Evolutionary conservation across 257 asterid genomes (phyloP).

Genomic region (Cinchona pubescens): DNA sequence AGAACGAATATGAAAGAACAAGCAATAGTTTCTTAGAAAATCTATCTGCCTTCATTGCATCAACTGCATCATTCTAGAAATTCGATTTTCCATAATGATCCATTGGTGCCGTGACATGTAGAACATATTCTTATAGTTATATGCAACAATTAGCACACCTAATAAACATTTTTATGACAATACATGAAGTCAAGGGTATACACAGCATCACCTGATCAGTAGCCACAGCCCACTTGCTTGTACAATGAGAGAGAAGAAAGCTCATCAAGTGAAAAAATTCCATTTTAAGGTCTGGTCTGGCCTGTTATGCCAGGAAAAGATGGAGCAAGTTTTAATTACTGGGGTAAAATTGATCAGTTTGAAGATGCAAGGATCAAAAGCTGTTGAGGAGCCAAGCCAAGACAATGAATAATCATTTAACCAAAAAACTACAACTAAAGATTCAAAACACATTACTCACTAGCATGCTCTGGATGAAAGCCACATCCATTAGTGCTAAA

Average conservation of each 20-base stretch:
- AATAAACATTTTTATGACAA: conserved; percentile 8
- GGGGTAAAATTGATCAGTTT: neutral
- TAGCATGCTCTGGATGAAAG: conserved; percentile 89
- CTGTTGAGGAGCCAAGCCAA: conserved; percentile 3
- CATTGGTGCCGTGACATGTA: neutral
- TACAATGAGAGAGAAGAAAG: conserved; percentile 87
- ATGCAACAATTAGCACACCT: neutral
- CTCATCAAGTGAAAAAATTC: conserved; percentile 96
- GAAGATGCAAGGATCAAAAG: conserved; percentile 4
- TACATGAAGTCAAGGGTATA: conserved; percentile 8
- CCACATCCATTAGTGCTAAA: conserved; percentile 79
- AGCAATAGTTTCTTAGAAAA: neutral
- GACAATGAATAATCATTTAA: neutral
- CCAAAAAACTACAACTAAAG: conserved; percentile 4
- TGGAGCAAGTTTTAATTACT: neutral
- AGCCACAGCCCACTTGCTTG: conserved; percentile 80
- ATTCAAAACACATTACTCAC: conserved; percentile 42
- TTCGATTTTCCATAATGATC: neutral
- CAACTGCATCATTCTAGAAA: neutral
- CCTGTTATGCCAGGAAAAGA: conserved; percentile 49
- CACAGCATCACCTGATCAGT: conserved; percentile 70
- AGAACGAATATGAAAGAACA: neutral
- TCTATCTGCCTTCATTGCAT: neutral
- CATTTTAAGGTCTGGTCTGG: conserved; percentile 92
- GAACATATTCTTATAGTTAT: neutral